These are phyloP conservation scores for Lasiosphaeriaceae sp. DNA, from an alignment of 495 filamentous ascomycete genomes.

Conservation along the genomic window DNA sequence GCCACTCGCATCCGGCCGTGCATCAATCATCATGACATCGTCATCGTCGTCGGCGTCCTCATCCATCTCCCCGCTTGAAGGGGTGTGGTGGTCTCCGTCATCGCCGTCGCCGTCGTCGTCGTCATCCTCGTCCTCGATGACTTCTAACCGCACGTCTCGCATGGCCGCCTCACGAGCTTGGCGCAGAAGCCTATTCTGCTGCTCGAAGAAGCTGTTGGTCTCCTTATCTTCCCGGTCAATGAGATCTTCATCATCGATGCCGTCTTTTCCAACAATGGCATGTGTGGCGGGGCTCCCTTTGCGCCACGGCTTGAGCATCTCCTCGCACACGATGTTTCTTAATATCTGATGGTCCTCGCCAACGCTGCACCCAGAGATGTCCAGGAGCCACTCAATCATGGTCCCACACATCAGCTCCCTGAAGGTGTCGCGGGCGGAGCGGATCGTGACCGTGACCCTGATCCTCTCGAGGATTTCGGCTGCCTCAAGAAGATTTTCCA, in stretches of 20 bases:
- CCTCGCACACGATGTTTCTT: slow-evolving; percentile 78
- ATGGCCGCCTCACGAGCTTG: slow-evolving; percentile 45
- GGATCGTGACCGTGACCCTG: slow-evolving; percentile 92
- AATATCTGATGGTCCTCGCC: slow-evolving; percentile 77
- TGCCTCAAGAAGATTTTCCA: slow-evolving; percentile 66
- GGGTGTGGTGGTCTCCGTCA: slow-evolving; percentile 37
- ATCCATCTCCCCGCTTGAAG: slow-evolving; percentile 38
- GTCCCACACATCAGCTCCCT: slow-evolving; percentile 96
- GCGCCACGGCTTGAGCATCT: slow-evolving; percentile 81
- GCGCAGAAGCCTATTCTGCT: slow-evolving; percentile 27
- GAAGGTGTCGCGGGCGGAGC: slow-evolving; percentile 90
- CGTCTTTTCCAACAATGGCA: slow-evolving; percentile 74
- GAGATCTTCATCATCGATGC: slow-evolving; percentile 82
- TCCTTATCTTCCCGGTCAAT: slow-evolving; percentile 32
- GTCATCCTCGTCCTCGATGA: slow-evolving; percentile 67
- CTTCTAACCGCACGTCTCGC: slow-evolving; percentile 48
- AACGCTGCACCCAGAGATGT: slow-evolving; percentile 87
- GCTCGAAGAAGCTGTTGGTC: slow-evolving; percentile 23
- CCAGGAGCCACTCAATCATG: slow-evolving; percentile 94
- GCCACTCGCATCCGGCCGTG: slow-evolving; percentile 46
- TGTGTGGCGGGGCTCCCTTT: slow-evolving; percentile 83
- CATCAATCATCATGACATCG: slow-evolving; percentile 46
- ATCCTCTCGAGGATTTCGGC: slow-evolving; percentile 88
- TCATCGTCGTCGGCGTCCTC: slow-evolving; percentile 49
- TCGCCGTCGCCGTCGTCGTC: slow-evolving; percentile 79